These are phyloP conservation scores for Phaffomyces opuntiae DNA, from an alignment of 805 yeast species.

Conservation along the genomic window DNA sequence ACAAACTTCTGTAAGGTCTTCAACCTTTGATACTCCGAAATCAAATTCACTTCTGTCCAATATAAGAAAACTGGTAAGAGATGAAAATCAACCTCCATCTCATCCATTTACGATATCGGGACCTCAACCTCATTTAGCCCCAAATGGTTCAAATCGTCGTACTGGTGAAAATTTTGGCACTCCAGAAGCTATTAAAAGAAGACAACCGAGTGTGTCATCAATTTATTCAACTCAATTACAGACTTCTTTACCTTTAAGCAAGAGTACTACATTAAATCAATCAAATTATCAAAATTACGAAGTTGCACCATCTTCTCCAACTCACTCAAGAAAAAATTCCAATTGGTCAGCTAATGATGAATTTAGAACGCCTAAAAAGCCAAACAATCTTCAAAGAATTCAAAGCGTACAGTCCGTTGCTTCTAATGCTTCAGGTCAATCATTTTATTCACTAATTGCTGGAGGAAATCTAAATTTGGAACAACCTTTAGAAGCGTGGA, in stretches of 20 bases:
- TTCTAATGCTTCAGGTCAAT: conserved; percentile 1
- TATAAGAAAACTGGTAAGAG: conserved; percentile 18
- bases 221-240: conserved; percentile 19
- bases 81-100: conserved; percentile 7
- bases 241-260: conserved; percentile 21
- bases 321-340: conserved; percentile 23
- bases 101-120: conserved; percentile 6
- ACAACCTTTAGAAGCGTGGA: conserved; percentile 58
- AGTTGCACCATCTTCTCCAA: conserved; percentile 18
- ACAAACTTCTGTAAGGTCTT: conserved; percentile 4
- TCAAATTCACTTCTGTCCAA: conserved; percentile 19
- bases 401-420: conserved; percentile 16
- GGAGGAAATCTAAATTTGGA: conserved; percentile 35
- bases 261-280: conserved; percentile 20
- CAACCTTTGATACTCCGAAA: neutral
- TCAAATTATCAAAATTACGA: conserved; percentile 16
- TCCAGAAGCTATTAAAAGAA: conserved; percentile 8
- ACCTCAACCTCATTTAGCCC: conserved; percentile 17
- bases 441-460: conserved; percentile 4
- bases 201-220: conserved; percentile 22
- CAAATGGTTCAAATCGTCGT: neutral
- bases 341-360: conserved; percentile 16
- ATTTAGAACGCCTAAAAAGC: conserved; percentile 16
- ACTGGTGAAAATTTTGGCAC: neutral
- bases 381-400: conserved; percentile 17